These are phyloP conservation scores for Yarrowia porcina DNA, from an alignment of 805 yeast species.

Conservation along the genomic window DNA sequence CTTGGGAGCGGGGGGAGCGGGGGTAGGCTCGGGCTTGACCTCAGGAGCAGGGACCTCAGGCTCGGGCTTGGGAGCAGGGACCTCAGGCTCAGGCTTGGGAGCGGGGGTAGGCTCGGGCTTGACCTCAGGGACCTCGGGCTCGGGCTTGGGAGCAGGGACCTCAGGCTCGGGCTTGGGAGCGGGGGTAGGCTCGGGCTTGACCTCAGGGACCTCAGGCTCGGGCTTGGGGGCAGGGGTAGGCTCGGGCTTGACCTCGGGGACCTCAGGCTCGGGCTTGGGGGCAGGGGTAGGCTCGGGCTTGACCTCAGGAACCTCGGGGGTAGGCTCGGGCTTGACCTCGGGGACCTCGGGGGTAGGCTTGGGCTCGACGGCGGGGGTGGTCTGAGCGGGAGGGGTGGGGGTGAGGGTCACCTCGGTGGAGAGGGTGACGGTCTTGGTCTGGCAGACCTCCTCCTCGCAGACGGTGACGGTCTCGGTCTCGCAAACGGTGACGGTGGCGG, in stretches of 20 bases:
- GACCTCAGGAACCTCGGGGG: background rate
- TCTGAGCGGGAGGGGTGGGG: slow-evolving; percentile 7
- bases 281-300: slow-evolving; percentile 17
- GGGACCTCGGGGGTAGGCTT: background rate
- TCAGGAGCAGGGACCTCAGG: background rate
- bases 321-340: slow-evolving; percentile 2
- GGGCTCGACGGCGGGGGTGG: background rate
- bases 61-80: slow-evolving; percentile 6
- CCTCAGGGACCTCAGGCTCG: slow-evolving; percentile 4
- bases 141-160: background rate
- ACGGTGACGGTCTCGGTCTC: slow-evolving; percentile 25
- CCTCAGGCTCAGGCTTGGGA: background rate
- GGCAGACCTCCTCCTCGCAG: slow-evolving; percentile 18
- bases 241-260: background rate
- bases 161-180: slow-evolving; percentile 17
- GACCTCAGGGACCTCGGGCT: background rate
- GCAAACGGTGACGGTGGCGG: slow-evolving; percentile 22
- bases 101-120: background rate
- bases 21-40: background rate
- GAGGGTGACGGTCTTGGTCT: slow-evolving; percentile 23
- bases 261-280: background rate
- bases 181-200: slow-evolving; percentile 8
- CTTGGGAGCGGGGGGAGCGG: background rate
- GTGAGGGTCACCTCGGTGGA: slow-evolving; percentile 20
- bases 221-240: background rate